A percentile compares a stretch with the other conserved stretches of the same genome.
phyloP scores from a whole-genome alignment of 2,329 filamentous ascomycete genomes.

The Fonsecaea pedrosoi region DNA sequence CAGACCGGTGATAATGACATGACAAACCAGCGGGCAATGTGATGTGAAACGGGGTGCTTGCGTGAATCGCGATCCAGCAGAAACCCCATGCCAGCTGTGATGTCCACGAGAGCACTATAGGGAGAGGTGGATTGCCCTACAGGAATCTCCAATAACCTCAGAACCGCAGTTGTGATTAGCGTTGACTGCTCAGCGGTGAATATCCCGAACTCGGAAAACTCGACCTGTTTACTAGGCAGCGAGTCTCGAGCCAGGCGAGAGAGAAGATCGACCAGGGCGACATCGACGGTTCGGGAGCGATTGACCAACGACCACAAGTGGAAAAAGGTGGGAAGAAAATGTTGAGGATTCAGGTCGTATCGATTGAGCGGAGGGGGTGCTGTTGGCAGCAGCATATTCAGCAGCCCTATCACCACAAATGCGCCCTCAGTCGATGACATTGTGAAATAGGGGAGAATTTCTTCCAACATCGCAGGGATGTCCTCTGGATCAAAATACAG shows the following conservation, averaged over 20 bases:
- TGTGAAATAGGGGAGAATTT: constrained; percentile 85
- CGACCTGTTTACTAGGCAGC: constrained; percentile 73
- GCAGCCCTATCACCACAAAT: constrained; percentile 85
- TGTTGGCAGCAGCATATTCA: constrained; percentile 89
- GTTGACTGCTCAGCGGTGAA: constrained; percentile 92
- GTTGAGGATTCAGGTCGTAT: constrained; percentile 79
- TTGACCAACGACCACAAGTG: constrained; percentile 95
- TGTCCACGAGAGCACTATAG: constrained; percentile 80
- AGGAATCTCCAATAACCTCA: constrained; percentile 90
- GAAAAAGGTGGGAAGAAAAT: constrained; percentile 92
- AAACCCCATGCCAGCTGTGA: constrained; percentile 79
- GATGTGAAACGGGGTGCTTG: constrained; percentile 89
- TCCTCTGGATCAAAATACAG: constrained; percentile 91
- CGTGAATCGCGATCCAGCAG: constrained; percentile 91
- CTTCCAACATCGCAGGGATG: constrained; percentile 79
- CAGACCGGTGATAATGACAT: constrained; percentile 90
- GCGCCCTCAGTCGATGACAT: constrained; percentile 90
- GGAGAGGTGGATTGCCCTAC: constrained; percentile 95
- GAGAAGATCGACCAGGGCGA: constrained; percentile 85
- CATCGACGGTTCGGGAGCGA: constrained; percentile 84
- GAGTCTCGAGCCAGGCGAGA: constrained; percentile 87
- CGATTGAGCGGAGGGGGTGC: constrained; percentile 74
- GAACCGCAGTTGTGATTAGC: constrained; percentile 87
- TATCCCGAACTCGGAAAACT: constrained; percentile 85
- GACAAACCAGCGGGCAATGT: constrained; percentile 90